phyloP scores from a whole-genome alignment of 257 asterid species.

The Vinca minor region DNA sequence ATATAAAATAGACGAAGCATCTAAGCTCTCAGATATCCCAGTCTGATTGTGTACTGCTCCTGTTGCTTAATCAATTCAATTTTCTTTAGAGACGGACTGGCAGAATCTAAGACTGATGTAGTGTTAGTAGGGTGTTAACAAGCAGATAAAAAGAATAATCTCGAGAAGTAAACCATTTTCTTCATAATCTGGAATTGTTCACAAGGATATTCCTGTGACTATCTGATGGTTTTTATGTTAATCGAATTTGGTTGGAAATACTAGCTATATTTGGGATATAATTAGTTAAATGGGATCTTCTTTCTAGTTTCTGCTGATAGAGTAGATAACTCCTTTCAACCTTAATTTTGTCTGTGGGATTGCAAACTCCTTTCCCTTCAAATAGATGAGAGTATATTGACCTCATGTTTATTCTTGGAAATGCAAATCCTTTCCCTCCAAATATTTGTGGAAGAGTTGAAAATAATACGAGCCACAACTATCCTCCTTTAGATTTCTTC shows the following conservation, averaged over 20 bases:
- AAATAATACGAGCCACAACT: background rate
- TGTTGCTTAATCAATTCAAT: background rate
- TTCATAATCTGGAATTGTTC: background rate
- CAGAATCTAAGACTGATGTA: background rate
- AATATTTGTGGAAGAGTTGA: background rate
- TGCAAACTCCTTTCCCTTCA: background rate
- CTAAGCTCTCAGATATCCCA: background rate
- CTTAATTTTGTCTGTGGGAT: background rate
- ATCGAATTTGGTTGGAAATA: background rate
- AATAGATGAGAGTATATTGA: background rate
- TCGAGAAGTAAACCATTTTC: background rate
- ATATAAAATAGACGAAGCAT: background rate
- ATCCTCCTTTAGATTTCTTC: constrained; percentile 1
- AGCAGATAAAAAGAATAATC: background rate
- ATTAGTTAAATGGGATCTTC: background rate
- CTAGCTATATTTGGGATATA: background rate
- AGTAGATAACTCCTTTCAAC: background rate
- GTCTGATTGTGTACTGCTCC: background rate
- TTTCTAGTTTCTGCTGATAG: background rate
- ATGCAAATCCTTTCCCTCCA: background rate
- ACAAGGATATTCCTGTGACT: background rate
- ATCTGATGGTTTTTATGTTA: background rate
- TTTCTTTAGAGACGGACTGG: background rate
- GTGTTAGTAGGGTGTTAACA: background rate
- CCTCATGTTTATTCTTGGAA: background rate